Evolutionary conservation across 1,139 yeast species (phyloP), one percentile per base, ranked within the genome.

Genomic region (Fermentozyma sake): DNA sequence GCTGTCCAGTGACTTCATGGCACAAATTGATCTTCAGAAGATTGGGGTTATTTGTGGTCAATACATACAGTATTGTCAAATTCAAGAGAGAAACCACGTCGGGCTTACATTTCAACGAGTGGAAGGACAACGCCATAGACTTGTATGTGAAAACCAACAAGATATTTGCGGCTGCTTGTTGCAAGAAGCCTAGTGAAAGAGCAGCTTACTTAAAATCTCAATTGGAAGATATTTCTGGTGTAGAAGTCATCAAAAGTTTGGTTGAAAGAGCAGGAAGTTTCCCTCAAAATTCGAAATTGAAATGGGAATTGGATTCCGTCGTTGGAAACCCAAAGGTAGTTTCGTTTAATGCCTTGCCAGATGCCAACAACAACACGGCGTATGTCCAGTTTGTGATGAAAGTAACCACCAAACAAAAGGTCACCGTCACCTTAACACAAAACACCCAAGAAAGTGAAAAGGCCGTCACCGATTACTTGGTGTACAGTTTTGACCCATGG

Each of bases 291-390:
- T 63, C 75, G 21, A 68, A 70, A 34, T 61, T 85, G 36, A 75
- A 72, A 30, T 87, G 96, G 96, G 81, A 83, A 44, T 64, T 87
- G 30, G 58, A 78, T 21, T 75, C 79, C 38, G 76, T 86, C 46
- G 81, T 76, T 40, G 60, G 68, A 16, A 71, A 76, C 30, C 96
- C 96, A 19, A 82, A 79, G 52, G 64, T 86, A 21, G 67, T 82
- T 28, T 68, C 79, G 3, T 73, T 86, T 45, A 66, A 62, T 27
- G 58, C 67, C 4, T 60, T 74, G 33, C 80, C 93, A 48, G 74
- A 87, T 76, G 45, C 70, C 53, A 69, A 77, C 65, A 79, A 73
- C 58, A 76, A 85, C 9, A 62, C 83, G 21, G 74, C 77, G 30
- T 76, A 68, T 43, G 70, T 83, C 20, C 95, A 86, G 60, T 66